Evolutionary conservation across 768 basidiomycete species (phyloP).

Genomic region (Rhodotorula toruloides): DNA sequence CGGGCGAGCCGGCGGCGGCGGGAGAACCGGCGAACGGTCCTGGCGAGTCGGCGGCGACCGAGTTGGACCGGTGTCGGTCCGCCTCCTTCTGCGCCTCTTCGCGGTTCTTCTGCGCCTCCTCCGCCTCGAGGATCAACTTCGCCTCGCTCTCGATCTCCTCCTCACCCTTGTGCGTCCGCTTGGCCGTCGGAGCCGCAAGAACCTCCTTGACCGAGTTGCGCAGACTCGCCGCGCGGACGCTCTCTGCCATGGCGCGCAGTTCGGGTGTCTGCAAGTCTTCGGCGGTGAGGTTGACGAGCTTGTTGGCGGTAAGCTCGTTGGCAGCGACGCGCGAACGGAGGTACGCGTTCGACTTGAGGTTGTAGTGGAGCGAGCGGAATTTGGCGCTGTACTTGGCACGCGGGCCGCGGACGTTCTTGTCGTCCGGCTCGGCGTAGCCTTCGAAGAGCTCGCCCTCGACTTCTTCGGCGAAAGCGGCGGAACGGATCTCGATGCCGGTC

Average conservation of each 20-base stretch:
- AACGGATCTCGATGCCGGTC: constrained; percentile 21
- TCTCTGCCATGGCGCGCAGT: constrained; percentile 71
- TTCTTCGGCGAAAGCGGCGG: constrained; percentile 52
- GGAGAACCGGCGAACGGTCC: background rate
- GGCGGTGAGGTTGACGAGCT: constrained; percentile 76
- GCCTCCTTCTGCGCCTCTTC: background rate
- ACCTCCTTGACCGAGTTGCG: constrained; percentile 72
- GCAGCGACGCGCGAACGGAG: constrained; percentile 74
- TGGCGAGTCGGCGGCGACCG: background rate
- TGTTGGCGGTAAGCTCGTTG: constrained; percentile 61
- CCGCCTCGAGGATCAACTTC: constrained; percentile 6
- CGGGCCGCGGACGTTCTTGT: constrained; percentile 52
- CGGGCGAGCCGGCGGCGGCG: background rate
- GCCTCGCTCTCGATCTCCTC: constrained; percentile 72
- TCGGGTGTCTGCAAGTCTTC: constrained; percentile 86
- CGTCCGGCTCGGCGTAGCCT: constrained; percentile 67
- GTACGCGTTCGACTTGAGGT: constrained; percentile 71
- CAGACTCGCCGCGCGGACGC: constrained; percentile 73
- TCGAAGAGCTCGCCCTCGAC: constrained; percentile 74
- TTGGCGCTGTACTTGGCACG: constrained; percentile 55
- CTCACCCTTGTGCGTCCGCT: constrained; percentile 87
- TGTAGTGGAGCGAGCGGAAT: constrained; percentile 83
- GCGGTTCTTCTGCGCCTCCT: background rate
- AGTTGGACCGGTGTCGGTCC: background rate
- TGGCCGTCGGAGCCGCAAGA: constrained; percentile 55